These are phyloP conservation scores for Metschnikowia continentalis DNA, from an alignment of 805 yeast genomes.

Conservation along the genomic window DNA sequence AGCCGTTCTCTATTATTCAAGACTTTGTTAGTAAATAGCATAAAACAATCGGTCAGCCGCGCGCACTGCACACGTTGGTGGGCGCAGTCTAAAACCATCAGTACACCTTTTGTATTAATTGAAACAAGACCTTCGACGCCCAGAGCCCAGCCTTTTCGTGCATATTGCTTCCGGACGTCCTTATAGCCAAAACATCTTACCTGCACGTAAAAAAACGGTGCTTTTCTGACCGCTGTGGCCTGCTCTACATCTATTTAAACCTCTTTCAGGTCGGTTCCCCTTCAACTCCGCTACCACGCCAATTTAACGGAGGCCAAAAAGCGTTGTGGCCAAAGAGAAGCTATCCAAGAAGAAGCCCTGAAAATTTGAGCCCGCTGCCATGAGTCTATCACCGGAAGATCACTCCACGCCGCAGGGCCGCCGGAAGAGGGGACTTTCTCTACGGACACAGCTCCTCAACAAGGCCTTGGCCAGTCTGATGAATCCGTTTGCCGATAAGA, in stretches of 20 bases:
- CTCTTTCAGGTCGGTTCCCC: neutral
- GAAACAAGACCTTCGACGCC: neutral
- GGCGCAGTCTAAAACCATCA: constrained; percentile 1
- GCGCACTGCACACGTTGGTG: constrained; percentile 3
- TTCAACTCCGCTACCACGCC: neutral
- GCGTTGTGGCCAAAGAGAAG: neutral
- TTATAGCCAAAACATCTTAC: neutral
- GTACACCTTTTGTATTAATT: neutral
- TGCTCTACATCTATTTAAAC: neutral
- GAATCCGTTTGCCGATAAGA: constrained; percentile 21
- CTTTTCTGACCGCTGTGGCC: neutral
- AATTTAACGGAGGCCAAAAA: neutral
- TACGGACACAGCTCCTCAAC: constrained; percentile 62
- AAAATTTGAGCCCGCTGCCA: neutral
- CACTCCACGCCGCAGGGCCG: constrained; percentile 21
- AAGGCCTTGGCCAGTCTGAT: constrained; percentile 27
- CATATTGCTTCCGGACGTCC: neutral
- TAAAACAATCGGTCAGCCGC: constrained; percentile 4
- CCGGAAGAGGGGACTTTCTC: constrained; percentile 61
- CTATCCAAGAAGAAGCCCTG: neutral
- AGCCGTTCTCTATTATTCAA: no score
- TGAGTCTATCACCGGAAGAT: constrained; percentile 1
- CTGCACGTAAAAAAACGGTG: neutral
- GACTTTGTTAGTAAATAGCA: neutral
- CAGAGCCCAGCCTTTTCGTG: no score